phyloP scores from a whole-genome alignment of 2,329 filamentous ascomycete species.

The Rhynchosporium secalis region DNA sequence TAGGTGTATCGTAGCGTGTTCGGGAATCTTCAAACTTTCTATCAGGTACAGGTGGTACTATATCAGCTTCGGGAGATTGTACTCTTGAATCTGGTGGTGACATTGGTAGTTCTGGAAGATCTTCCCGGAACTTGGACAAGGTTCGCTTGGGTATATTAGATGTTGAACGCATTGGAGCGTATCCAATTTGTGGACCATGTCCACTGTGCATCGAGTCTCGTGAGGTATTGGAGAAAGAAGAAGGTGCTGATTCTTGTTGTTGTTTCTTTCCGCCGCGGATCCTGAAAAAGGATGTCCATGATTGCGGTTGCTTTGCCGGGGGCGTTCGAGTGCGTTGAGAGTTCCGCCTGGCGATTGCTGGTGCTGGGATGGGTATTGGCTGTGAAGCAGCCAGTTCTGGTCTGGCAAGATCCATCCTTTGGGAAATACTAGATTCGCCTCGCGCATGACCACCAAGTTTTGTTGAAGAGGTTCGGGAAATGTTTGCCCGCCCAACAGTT shows the following conservation, averaged over 20 bases:
- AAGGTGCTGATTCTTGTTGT: constrained; percentile 57
- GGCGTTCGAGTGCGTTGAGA: constrained; percentile 16
- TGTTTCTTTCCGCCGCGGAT: constrained; percentile 47
- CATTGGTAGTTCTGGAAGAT: constrained; percentile 80
- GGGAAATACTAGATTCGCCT: constrained; percentile 53
- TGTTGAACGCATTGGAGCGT: constrained; percentile 33
- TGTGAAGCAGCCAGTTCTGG: constrained; percentile 15
- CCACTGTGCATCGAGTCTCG: constrained; percentile 73
- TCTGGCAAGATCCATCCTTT: constrained; percentile 47
- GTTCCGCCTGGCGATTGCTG: constrained; percentile 35
- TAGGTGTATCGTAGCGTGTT: constrained; percentile 51
- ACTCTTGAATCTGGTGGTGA: constrained; percentile 83
- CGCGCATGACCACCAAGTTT: constrained; percentile 42
- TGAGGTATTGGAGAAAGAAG: constrained; percentile 90
- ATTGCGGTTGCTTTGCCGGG: constrained; percentile 46
- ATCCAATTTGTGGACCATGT: constrained; percentile 36
- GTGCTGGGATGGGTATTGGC: constrained; percentile 46
- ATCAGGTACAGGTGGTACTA: constrained; percentile 35
- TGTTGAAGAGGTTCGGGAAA: constrained; percentile 49
- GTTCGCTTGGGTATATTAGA: constrained; percentile 68
- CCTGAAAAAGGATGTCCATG: constrained; percentile 76
- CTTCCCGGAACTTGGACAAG: constrained; percentile 88
- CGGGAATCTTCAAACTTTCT: constrained; percentile 35
- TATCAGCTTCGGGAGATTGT: constrained; percentile 71
- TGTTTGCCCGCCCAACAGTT: constrained; percentile 49